phyloP scores from a whole-genome alignment of 805 yeast species.

The Ogataea paraovalis region DNA sequence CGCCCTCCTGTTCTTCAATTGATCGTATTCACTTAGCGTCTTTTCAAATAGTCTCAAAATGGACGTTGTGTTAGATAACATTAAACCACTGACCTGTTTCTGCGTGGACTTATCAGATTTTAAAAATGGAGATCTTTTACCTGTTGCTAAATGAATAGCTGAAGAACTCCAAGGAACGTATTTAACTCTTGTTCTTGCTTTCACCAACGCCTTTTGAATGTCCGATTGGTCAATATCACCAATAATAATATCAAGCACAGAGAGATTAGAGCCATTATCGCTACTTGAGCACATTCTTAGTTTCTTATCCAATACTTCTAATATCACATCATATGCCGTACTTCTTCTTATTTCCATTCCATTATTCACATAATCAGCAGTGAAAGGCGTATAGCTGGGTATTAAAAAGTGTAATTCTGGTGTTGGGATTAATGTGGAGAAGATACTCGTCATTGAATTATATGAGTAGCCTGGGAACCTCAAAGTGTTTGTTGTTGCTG shows the following conservation, averaged over 20 bases:
- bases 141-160: constrained; percentile 71
- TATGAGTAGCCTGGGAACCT: constrained; percentile 91
- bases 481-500: constrained; percentile 80
- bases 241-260: constrained; percentile 66
- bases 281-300: constrained; percentile 60
- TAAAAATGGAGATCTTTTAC: constrained; percentile 64
- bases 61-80: constrained; percentile 79
- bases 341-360: constrained; percentile 57
- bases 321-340: constrained; percentile 79
- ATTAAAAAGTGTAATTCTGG: constrained; percentile 75
- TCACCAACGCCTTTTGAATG: constrained; percentile 59
- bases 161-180: constrained; percentile 88
- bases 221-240: constrained; percentile 70
- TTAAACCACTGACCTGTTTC: constrained; percentile 67
- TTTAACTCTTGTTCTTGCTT: constrained; percentile 60
- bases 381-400: constrained; percentile 76
- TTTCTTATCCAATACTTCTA: constrained; percentile 77
- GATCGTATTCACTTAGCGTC: constrained; percentile 73
- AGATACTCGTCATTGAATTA: constrained; percentile 75
- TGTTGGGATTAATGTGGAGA: constrained; percentile 80
- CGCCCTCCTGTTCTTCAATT: constrained; percentile 74
- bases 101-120: constrained; percentile 29
- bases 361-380: constrained; percentile 58
- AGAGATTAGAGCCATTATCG: constrained; percentile 49
- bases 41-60: constrained; percentile 62